phyloP scores from a whole-genome alignment of 257 asterid genomes.

The Solanum corneliomulleri region DNA sequence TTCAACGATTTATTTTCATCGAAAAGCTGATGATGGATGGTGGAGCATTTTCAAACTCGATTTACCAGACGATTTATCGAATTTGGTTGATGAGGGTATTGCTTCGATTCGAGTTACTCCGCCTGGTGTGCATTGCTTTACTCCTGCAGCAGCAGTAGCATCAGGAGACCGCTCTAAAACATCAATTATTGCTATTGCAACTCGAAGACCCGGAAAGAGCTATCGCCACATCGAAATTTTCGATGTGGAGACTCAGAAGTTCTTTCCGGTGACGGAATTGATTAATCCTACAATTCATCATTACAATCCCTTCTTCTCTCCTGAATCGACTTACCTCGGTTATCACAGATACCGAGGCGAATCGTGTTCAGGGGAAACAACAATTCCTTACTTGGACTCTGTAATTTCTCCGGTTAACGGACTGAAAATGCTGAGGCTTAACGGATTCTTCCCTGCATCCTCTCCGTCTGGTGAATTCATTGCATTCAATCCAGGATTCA shows the following conservation, averaged over 20 bases:
- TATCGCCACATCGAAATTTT: conserved; percentile 65
- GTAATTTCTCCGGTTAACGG: conserved; percentile 36
- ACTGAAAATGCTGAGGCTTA: conserved; percentile 45
- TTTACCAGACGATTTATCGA: conserved; percentile 6
- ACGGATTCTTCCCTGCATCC: conserved; percentile 58
- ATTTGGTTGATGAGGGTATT: not conserved
- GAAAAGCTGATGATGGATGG: conserved; percentile 80
- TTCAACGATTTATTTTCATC: conserved; percentile 51
- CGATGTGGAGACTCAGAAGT: conserved; percentile 28
- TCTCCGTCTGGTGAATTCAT: conserved; percentile 51
- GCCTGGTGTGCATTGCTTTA: conserved; percentile 68
- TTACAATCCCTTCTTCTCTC: conserved; percentile 69
- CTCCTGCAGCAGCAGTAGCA: conserved; percentile 29
- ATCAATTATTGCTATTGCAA: conserved; percentile 37
- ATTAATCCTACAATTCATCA: conserved; percentile 55
- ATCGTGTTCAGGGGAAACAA: conserved; percentile 18
- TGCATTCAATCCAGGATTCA: conserved; percentile 26
- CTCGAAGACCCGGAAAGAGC: conserved; percentile 50
- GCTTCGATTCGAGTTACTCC: conserved; percentile 50
- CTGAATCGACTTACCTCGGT: conserved; percentile 31
- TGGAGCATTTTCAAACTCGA: conserved; percentile 68
- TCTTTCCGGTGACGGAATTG: conserved; percentile 44
- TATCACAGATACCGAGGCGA: conserved; percentile 74
- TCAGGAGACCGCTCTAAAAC: conserved; percentile 2
- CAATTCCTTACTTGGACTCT: conserved; percentile 39